Conservation (phyloP, 202 grass and related monocot genomes). For the Panicum hallii region DNA sequence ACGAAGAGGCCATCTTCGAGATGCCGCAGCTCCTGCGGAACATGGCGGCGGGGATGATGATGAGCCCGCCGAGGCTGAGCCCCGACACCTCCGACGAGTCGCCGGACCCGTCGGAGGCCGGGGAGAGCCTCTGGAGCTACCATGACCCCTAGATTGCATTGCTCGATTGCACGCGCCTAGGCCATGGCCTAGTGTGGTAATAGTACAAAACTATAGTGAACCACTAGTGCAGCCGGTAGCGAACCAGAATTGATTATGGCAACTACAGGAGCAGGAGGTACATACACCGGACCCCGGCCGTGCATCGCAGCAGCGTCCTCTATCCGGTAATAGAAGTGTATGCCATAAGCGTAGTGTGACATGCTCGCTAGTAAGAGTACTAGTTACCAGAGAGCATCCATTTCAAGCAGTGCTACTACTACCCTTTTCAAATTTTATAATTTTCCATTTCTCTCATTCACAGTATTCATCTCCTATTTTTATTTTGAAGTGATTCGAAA, state of each 20-base stretch:
- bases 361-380: constrained; percentile 4
- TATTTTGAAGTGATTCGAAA: constrained; percentile 2
- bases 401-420: not conserved
- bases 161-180: not conserved
- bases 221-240: constrained; percentile 3
- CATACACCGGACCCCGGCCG: constrained; percentile 36
- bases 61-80: constrained; percentile 90
- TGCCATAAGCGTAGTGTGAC: constrained; percentile 27
- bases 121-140: constrained; percentile 85
- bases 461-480: not conserved
- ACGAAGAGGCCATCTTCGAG: constrained; percentile 90
- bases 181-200: constrained; percentile 22
- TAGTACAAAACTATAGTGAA: constrained; percentile 20
- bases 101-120: constrained; percentile 48
- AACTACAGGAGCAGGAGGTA: not conserved
- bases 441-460: not conserved
- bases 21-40: constrained; percentile 83
- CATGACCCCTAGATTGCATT: constrained; percentile 51
- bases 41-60: constrained; percentile 99
- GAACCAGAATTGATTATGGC: constrained; percentile 24
- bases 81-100: constrained; percentile 63
- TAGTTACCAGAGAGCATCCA: constrained; percentile 19
- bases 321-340: constrained; percentile 21
- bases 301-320: constrained; percentile 25
- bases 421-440: not conserved